Evolutionary conservation across 176 grass and related monocot genomes (phyloP), one percentile per base, ranked within the genome.

Genomic region (maize (Zea mays)): DNA sequence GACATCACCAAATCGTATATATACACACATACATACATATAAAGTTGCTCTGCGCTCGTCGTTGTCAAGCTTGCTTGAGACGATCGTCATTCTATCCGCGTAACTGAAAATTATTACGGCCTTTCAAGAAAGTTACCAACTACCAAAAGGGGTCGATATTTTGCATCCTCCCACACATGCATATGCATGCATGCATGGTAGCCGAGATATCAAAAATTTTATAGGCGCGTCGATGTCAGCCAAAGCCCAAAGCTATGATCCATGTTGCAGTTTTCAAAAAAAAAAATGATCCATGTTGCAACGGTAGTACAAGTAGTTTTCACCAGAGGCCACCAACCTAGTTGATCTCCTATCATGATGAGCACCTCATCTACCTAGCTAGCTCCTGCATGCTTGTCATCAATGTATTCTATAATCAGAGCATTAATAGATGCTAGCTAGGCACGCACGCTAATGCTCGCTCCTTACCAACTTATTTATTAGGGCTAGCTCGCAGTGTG

Each of bases 71-170:
- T 56, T 27, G 40, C 36, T 56, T 27, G 27, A 11, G 2, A 19
- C 20, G 21, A 43, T 62, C 43, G 19, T 56, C 69, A 55, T 39
- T 69, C 78, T 62, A 68, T 17, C 64, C 27, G 17, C 69, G 34
- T 40, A 79, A 17, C 63, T 79, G 76, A 88, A 72, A 84, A 27
- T 27, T 27, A 54, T 64, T 84, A 74, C 80, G 61, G 69, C 81
- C 75, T 57, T 66, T 71, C 6, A 38, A 34, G 54, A 74, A 73
- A 79, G 55, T 88, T 79, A 67, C 48, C 48, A 51, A 65, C 62
- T 39, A 39, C 46, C 69, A 27, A 52, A 39, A 71, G 9, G 27
- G 27, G 27, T 27, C 27, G 70, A 80, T 75, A 84, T 55, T 84
- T 80, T 75, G 82, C 81, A 67, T 55, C 59, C 75, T 55, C 75